Base-by-base conservation (phyloP, 495 filamentous ascomycete genomes). In the Podospora fimiseda region DNA sequence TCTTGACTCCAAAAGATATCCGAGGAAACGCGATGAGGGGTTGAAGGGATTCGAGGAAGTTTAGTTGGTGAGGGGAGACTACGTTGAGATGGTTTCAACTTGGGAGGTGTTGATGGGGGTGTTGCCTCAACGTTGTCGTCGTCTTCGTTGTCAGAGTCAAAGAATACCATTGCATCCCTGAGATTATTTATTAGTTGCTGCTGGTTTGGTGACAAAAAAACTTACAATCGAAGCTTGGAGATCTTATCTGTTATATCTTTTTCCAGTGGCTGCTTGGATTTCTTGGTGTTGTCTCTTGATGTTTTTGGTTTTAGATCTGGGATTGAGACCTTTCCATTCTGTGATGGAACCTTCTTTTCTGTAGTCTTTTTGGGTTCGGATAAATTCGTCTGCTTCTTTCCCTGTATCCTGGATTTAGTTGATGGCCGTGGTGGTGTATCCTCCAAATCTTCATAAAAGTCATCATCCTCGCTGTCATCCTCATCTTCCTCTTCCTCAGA, bases 1-100 rank as follows among this genome's bases (percentile, higher is more conserved):
- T 84, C 85, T 53, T 84, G 79, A 50, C 75, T 78, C 91, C 91
- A 96, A 68, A 95, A 95, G 11, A 80, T 79, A 59, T 93, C 89
- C 21, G 82, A 76, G 48, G 77, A 86, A 40, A 84, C 83, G 41
- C 83, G 79, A 61, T 87, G 78, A 0, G 70, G 66, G 46, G 70
- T 69, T 51, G 49, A 43, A 21, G 71, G 70, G 37, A 76, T 70
- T 3, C 55, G 62, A 0, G 63, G 53, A 0, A 65, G 58, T 46
- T 77, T 78, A 39, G 51, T 67, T 6, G 72, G 71, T 0, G 70
- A 65, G 2, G 64, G 55, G 11, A 73, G 60, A 7, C 62, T 53
- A 6, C 23, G 15, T 5, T 49, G 41, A 40, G 55, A 21, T 37
- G 62, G 2, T 58, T 69, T 58, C 37, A n/a, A n/a, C n/a, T n/a